Evolutionary conservation across 257 asterid genomes (phyloP).

Genomic region (Orobanche coerulescens): DNA sequence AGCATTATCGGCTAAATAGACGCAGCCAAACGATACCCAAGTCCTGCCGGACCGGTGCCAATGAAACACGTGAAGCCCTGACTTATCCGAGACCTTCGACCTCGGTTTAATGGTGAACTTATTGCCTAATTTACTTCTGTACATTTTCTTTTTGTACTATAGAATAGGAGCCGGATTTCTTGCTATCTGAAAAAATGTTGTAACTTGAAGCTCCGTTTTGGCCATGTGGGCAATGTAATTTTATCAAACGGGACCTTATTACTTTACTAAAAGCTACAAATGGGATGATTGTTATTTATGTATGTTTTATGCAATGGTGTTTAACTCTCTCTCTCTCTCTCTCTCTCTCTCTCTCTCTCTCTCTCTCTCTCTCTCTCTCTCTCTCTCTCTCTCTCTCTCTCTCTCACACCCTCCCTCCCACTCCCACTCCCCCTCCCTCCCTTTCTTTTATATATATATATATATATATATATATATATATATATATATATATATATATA

Average conservation of each 20-base stretch:
- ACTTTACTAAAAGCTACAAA: too few relatives aligned
- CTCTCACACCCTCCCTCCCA: too few relatives aligned
- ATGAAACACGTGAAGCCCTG: conserved; percentile 13
- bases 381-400: too few relatives aligned
- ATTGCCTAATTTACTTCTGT: conserved; percentile 4
- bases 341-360: too few relatives aligned
- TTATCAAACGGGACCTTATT: neutral
- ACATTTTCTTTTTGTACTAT: conserved; percentile 16
- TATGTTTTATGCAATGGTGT: too few relatives aligned
- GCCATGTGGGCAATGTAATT: conserved; percentile 16
- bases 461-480: too few relatives aligned
- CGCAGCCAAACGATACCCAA: conserved; percentile 20
- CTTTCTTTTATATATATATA: too few relatives aligned
- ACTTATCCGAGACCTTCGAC: conserved; percentile 43
- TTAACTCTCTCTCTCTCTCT: too few relatives aligned
- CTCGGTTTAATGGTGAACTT: conserved; percentile 12
- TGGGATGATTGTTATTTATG: too few relatives aligned
- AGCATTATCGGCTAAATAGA: conserved; percentile 25
- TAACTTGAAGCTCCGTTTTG: conserved; percentile 19
- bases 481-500: too few relatives aligned
- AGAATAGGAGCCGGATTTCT: neutral
- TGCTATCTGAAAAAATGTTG: conserved; percentile 18
- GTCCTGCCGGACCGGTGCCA: conserved; percentile 28
- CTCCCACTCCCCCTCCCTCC: too few relatives aligned
- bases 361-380: too few relatives aligned